Conservation (phyloP, 2,329 filamentous ascomycete genomes). For the Hypoxylon sp. region DNA sequence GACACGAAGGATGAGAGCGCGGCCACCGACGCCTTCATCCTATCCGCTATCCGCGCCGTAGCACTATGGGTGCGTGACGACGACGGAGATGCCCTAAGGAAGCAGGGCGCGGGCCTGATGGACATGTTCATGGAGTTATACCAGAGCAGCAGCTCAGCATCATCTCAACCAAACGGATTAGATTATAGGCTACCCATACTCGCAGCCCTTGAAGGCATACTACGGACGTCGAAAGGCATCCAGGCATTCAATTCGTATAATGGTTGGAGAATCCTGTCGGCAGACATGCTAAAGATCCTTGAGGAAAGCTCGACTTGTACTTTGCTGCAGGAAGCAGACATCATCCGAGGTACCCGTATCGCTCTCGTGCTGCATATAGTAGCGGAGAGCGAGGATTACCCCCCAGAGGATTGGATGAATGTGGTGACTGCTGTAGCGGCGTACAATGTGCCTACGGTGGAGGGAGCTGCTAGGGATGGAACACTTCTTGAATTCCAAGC, state of each 20-base stretch:
- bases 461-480: conserved; percentile 16
- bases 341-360: conserved; percentile 67
- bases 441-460: conserved; percentile 59
- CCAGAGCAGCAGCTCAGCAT: conserved; percentile 52
- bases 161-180: conserved; percentile 50
- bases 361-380: conserved; percentile 69
- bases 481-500: conserved; percentile 65
- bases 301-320: conserved; percentile 50
- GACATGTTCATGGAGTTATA: conserved; percentile 78
- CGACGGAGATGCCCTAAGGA: conserved; percentile 71
- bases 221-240: conserved; percentile 64
- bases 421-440: conserved; percentile 66
- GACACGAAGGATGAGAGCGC: conserved; percentile 66
- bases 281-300: conserved; percentile 65
- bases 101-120: conserved; percentile 70
- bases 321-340: conserved; percentile 50
- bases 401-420: conserved; percentile 70
- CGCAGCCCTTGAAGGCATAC: conserved; percentile 71
- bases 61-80: conserved; percentile 79
- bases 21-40: conserved; percentile 70
- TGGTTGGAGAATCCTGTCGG: conserved; percentile 68
- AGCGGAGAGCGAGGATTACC: conserved; percentile 63
- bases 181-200: conserved; percentile 72
- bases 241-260: conserved; percentile 64
- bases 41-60: conserved; percentile 70